These are phyloP conservation scores for Huntiella decipiens DNA, from an alignment of 2,329 filamentous ascomycete genomes.

Conservation along the genomic window DNA sequence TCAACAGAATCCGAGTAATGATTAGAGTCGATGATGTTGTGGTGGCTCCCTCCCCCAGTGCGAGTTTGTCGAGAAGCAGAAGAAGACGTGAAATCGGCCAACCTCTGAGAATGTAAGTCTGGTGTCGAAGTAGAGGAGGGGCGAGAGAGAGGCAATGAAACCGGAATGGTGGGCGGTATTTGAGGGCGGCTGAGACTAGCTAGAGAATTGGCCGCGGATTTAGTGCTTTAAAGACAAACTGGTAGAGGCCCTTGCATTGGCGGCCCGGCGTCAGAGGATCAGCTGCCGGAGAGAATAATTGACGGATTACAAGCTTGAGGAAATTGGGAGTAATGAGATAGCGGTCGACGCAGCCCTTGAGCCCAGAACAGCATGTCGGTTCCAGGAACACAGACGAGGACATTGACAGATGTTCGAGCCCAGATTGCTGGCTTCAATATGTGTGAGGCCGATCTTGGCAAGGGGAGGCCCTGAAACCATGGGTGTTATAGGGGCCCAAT, in stretches of 20 bases:
- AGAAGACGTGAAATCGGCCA: not conserved
- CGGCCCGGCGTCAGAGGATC: no score
- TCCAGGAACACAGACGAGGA: no score
- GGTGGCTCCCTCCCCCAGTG: slow-evolving; percentile 9
- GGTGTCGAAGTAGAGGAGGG: slow-evolving; percentile 20
- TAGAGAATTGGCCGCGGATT: not conserved
- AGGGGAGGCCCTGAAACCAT: not conserved
- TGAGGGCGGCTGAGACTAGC: not conserved
- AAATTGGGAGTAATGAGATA: no score
- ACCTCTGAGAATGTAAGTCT: not conserved
- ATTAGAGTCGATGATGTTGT: not conserved
- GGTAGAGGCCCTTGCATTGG: no score
- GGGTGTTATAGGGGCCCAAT: not conserved
- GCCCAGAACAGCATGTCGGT: no score
- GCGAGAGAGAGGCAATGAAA: slow-evolving; percentile 16
- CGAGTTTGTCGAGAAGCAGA: slow-evolving; percentile 8
- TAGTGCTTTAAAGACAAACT: no score
- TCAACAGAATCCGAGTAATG: slow-evolving; percentile 19
- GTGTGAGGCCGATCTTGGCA: no score
- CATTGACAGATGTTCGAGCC: no score
- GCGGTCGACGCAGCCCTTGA: no score
- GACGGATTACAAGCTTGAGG: no score
- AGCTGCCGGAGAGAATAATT: no score
- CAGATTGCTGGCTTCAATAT: no score
- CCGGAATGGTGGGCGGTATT: slow-evolving; percentile 20